Conservation (phyloP, 345 rosid genomes). For the Eutrema heterophyllum region DNA sequence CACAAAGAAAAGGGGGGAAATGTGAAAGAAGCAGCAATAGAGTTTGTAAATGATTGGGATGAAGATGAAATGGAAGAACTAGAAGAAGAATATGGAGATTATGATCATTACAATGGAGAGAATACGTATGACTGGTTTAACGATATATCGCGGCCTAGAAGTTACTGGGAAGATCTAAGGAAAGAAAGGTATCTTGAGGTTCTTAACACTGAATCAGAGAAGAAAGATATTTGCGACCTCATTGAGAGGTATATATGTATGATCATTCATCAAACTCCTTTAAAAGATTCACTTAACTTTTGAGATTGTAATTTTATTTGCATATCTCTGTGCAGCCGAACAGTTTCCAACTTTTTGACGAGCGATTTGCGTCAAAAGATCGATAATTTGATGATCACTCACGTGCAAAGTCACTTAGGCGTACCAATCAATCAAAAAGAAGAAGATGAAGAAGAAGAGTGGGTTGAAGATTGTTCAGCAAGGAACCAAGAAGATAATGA, state of each 20-base stretch:
- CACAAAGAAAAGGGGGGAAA: background rate
- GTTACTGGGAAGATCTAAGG: constrained; percentile 82
- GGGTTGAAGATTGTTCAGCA: constrained; percentile 16
- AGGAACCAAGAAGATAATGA: constrained; percentile 29
- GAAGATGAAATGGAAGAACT: constrained; percentile 39
- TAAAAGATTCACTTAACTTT: background rate
- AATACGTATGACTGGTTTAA: constrained; percentile 55
- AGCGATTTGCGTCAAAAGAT: constrained; percentile 71
- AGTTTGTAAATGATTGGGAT: constrained; percentile 34
- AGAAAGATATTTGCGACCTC: constrained; percentile 64
- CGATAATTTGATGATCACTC: constrained; percentile 57
- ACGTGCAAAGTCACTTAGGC: constrained; percentile 36
- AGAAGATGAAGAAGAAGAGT: constrained; percentile 18
- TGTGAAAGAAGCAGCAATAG: constrained; percentile 2
- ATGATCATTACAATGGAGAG: constrained; percentile 20
- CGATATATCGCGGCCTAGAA: constrained; percentile 75
- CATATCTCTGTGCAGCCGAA: constrained; percentile 41
- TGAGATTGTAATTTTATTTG: background rate
- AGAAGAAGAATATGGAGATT: constrained; percentile 20
- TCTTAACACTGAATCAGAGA: constrained; percentile 43
- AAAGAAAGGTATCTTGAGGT: constrained; percentile 68
- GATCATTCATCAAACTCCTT: background rate
- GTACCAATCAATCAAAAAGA: constrained; percentile 23
- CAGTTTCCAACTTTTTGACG: constrained; percentile 63
- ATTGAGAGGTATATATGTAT: constrained; percentile 53